A percentile compares a stretch with the other conserved stretches of the same genome.
Evolutionary conservation across 1,139 yeast genomes (phyloP).

Genomic region (Ogataea hybrid): DNA sequence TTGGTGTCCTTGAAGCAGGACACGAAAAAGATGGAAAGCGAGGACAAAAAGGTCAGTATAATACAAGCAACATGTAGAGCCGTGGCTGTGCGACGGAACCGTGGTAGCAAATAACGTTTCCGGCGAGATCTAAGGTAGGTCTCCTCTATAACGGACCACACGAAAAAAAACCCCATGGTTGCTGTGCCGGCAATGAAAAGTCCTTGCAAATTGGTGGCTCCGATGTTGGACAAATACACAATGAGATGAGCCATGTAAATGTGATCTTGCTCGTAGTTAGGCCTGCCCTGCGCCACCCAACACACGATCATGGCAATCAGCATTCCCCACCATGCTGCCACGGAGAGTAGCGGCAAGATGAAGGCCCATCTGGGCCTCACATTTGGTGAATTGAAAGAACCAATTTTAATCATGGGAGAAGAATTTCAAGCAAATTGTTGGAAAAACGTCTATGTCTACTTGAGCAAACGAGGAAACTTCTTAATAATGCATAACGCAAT

Average conservation of each 20-base stretch:
- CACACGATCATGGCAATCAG: constrained; percentile 62
- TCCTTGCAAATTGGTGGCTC: constrained; percentile 82
- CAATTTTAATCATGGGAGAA: constrained; percentile 20
- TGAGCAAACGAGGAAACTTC: neutral
- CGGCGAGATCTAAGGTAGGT: constrained; percentile 49
- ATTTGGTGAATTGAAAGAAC: constrained; percentile 23
- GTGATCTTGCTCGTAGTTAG: constrained; percentile 59
- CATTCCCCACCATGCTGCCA: constrained; percentile 75
- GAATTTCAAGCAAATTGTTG: neutral
- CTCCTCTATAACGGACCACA: constrained; percentile 63
- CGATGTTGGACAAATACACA: constrained; percentile 78
- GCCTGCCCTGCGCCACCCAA: constrained; percentile 82
- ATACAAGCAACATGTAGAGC: constrained; percentile 51
- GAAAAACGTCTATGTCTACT: neutral
- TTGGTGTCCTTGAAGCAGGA: too few relatives aligned
- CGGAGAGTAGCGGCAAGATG: constrained; percentile 55
- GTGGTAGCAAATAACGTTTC: constrained; percentile 48
- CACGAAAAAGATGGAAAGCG: constrained; percentile 74
- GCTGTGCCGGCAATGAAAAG: constrained; percentile 78
- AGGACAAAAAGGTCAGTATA: constrained; percentile 60
- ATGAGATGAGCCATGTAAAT: constrained; percentile 42
- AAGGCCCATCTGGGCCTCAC: constrained; percentile 32
- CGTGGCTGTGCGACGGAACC: constrained; percentile 46
- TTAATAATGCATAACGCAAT: neutral
- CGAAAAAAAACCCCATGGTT: constrained; percentile 74